These are phyloP conservation scores for Trichosporon inkin DNA, from an alignment of 1,284 basidiomycete species.

Conservation along the genomic window DNA sequence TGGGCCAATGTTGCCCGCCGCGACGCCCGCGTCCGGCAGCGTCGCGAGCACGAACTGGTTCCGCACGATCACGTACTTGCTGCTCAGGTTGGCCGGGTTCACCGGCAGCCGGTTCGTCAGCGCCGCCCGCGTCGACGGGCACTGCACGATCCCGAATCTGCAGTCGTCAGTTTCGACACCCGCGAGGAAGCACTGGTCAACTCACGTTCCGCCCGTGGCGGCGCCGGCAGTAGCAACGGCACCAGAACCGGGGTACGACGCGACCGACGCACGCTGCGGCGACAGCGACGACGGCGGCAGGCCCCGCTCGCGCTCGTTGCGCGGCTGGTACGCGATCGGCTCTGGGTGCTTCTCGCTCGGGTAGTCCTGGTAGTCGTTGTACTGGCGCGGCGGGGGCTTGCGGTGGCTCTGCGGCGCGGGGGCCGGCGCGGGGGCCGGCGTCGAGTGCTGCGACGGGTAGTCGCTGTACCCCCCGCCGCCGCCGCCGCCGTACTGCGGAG, in stretches of 20 bases:
- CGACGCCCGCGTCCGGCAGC: slow-evolving; percentile 69
- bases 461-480: slow-evolving; percentile 8
- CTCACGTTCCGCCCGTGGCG: slow-evolving; percentile 33
- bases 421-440: slow-evolving; percentile 9
- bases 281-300: slow-evolving; percentile 7
- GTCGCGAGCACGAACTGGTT: slow-evolving; percentile 65
- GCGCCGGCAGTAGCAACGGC: no score
- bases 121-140: slow-evolving; percentile 58
- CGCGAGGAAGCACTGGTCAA: neutral
- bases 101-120: slow-evolving; percentile 78
- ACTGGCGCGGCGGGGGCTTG: slow-evolving; percentile 5
- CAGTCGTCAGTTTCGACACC: slow-evolving; percentile 2
- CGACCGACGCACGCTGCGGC: slow-evolving; percentile 18
- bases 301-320: slow-evolving; percentile 12
- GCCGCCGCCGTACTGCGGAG: slow-evolving; percentile 18
- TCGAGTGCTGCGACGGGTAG: slow-evolving; percentile 1
- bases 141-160: slow-evolving; percentile 49
- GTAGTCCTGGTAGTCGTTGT: slow-evolving; percentile 12
- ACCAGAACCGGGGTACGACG: neutral
- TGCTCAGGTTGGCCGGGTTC: slow-evolving; percentile 68
- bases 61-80: slow-evolving; percentile 71
- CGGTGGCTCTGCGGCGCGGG: slow-evolving; percentile 4
- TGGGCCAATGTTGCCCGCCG: slow-evolving; percentile 60
- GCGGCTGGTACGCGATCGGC: slow-evolving; percentile 14
- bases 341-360: slow-evolving; percentile 19